A percentile compares a stretch with the other conserved stretches of the same genome.
Conservation (phyloP, 495 filamentous ascomycete genomes). For the Aspergillus bertholletiae region DNA sequence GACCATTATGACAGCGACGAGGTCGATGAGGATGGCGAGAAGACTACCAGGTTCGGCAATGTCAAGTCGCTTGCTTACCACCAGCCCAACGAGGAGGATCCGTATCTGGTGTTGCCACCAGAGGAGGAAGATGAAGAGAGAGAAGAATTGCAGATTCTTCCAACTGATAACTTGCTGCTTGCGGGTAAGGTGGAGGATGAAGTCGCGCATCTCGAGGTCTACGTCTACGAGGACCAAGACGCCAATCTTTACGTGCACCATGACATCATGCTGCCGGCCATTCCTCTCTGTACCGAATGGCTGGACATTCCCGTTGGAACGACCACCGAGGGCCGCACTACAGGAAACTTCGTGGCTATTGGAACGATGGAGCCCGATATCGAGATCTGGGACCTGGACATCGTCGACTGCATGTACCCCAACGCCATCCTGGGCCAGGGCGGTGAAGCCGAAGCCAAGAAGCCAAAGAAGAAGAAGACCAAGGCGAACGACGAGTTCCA, state of each 20-base stretch:
- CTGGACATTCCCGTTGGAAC: constrained; percentile 82
- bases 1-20: constrained; percentile 91
- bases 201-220: constrained; percentile 92
- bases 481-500: constrained; percentile 91
- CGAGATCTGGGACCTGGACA: constrained; percentile 96
- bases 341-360: constrained; percentile 86
- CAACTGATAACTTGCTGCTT: constrained; percentile 87
- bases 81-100: constrained; percentile 86
- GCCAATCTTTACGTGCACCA: constrained; percentile 99
- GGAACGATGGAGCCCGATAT: constrained; percentile 98
- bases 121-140: constrained; percentile 78
- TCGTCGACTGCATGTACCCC: constrained; percentile 94
- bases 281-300: constrained; percentile 95
- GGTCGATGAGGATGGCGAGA: constrained; percentile 59
- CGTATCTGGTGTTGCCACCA: constrained; percentile 86
- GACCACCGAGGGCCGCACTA: constrained; percentile 46
- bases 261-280: constrained; percentile 98
- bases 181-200: constrained; percentile 95
- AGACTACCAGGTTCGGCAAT: constrained; percentile 92
- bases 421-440: constrained; percentile 93
- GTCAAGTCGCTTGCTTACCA: constrained; percentile 91
- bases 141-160: constrained; percentile 89
- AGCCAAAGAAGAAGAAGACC: constrained; percentile 79
- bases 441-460: constrained; percentile 49
- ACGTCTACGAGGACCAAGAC: constrained; percentile 90